Evolutionary conservation across 129 eudicot genomes (phyloP).

Genomic region (Apium graveolens): DNA sequence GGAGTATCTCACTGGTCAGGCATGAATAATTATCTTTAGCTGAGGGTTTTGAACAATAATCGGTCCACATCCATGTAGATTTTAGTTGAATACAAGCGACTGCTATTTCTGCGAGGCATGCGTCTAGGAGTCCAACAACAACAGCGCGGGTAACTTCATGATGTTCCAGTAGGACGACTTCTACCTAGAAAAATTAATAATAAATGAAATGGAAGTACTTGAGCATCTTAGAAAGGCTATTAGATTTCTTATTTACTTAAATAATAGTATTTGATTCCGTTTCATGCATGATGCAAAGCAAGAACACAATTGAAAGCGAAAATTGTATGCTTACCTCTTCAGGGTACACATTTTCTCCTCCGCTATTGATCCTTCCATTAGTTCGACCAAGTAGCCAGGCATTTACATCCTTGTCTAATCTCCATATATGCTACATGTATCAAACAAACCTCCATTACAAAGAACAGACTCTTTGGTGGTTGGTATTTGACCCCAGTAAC

Average conservation of each 20-base stretch:
- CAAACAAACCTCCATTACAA: conserved; percentile 58
- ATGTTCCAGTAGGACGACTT: conserved; percentile 51
- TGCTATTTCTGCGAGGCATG: conserved; percentile 66
- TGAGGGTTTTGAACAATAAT: conserved; percentile 10
- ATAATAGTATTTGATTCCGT: not conserved
- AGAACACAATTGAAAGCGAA: too few species aligned
- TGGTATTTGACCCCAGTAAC: conserved; percentile 64
- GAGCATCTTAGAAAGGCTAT: not conserved
- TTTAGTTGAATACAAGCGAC: conserved; percentile 56
- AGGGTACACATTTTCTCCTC: conserved; percentile 89
- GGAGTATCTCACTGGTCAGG: conserved; percentile 43
- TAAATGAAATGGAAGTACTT: not conserved
- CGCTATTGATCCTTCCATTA: conserved; percentile 87
- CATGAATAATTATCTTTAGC: conserved; percentile 13
- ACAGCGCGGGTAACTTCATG: conserved; percentile 36
- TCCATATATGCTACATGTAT: conserved; percentile 91
- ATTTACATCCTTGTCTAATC: conserved; percentile 61
- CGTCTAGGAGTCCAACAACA: conserved; percentile 66
- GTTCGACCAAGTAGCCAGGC: conserved; percentile 85
- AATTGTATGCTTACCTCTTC: conserved; percentile 79
- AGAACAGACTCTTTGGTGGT: not conserved
- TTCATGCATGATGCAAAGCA: not conserved
- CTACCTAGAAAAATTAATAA: conserved; percentile 36
- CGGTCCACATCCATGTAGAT: conserved; percentile 62
- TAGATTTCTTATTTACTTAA: not conserved